Conservation (phyloP, 768 basidiomycete genomes). For the Paxillus involutus region DNA sequence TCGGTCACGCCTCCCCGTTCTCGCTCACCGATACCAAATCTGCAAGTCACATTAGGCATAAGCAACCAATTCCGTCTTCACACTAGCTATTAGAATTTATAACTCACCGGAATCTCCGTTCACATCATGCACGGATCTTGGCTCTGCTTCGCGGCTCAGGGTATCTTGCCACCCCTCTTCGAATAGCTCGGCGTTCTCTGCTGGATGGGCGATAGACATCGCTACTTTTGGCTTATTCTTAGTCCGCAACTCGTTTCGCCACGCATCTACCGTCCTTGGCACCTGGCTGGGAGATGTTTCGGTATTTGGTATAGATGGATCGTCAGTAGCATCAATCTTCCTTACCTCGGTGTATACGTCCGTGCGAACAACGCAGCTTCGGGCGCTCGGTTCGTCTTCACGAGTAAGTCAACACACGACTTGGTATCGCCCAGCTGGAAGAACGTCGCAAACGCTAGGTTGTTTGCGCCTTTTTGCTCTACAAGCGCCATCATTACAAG, state of each 20-base stretch:
- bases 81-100: not conserved
- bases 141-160: slow-evolving; percentile 35
- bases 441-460: slow-evolving; percentile 89
- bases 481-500: slow-evolving; percentile 5
- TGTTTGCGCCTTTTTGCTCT: slow-evolving; percentile 83
- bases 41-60: not conserved
- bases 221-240: slow-evolving; percentile 81
- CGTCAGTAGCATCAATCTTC: not conserved
- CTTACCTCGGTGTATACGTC: slow-evolving; percentile 85
- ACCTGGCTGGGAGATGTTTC: slow-evolving; percentile 45
- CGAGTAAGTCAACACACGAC: slow-evolving; percentile 79
- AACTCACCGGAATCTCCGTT: slow-evolving; percentile 9
- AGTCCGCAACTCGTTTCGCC: slow-evolving; percentile 70
- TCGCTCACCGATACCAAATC: slow-evolving; percentile 6
- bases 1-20: slow-evolving; percentile 5
- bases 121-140: slow-evolving; percentile 1
- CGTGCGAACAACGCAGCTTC: slow-evolving; percentile 95
- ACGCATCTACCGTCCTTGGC: slow-evolving; percentile 67
- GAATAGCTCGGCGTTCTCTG: slow-evolving; percentile 65
- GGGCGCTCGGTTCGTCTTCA: slow-evolving; percentile 81
- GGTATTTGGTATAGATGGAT: not conserved
- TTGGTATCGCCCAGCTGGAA: slow-evolving; percentile 82
- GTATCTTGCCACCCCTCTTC: slow-evolving; percentile 64
- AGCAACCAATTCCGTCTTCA: not conserved
- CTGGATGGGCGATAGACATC: slow-evolving; percentile 73